phyloP scores from a whole-genome alignment of 106 monocot genomes.

The Allium sativum region DNA sequence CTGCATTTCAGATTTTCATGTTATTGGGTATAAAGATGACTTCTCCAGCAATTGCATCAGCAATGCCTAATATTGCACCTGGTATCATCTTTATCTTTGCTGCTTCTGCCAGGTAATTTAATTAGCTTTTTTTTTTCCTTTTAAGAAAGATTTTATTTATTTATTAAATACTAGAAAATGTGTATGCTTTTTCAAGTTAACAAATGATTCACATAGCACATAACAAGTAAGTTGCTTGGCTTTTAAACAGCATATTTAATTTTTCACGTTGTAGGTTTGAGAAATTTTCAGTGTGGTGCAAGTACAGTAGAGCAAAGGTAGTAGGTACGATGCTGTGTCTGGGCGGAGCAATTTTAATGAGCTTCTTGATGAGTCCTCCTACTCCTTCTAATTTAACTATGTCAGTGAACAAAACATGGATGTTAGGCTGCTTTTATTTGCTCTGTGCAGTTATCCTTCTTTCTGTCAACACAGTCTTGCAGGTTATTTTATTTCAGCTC shows the following conservation, averaged over 20 bases:
- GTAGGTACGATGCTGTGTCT: slow-evolving; percentile 64
- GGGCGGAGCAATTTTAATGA: slow-evolving; percentile 47
- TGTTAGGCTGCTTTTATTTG: slow-evolving; percentile 51
- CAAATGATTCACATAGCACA: too few relatives aligned
- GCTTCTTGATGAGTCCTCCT: slow-evolving; percentile 43
- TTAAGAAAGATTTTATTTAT: not conserved
- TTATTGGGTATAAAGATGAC: slow-evolving; percentile 42
- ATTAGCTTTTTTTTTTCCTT: not conserved
- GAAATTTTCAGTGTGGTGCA: slow-evolving; percentile 50
- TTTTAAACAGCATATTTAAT: too few relatives aligned
- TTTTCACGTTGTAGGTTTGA: slow-evolving; percentile 29
- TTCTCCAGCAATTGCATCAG: slow-evolving; percentile 51
- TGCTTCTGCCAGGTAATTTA: slow-evolving; percentile 36
- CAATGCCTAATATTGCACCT: slow-evolving; percentile 62
- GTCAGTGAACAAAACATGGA: slow-evolving; percentile 24
- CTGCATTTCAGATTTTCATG: slow-evolving; percentile 33
- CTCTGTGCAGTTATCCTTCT: slow-evolving; percentile 17
- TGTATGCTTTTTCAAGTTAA: too few relatives aligned
- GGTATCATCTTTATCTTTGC: slow-evolving; percentile 53
- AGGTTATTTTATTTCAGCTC: slow-evolving; percentile 21
- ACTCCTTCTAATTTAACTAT: not conserved
- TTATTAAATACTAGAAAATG: not conserved
- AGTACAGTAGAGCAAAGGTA: slow-evolving; percentile 50
- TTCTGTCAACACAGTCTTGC: slow-evolving; percentile 45
- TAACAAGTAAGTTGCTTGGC: too few relatives aligned